Evolutionary conservation across 352 stramenopile genomes (phyloP).

Genomic region (Phytopythium oedochilum): DNA sequence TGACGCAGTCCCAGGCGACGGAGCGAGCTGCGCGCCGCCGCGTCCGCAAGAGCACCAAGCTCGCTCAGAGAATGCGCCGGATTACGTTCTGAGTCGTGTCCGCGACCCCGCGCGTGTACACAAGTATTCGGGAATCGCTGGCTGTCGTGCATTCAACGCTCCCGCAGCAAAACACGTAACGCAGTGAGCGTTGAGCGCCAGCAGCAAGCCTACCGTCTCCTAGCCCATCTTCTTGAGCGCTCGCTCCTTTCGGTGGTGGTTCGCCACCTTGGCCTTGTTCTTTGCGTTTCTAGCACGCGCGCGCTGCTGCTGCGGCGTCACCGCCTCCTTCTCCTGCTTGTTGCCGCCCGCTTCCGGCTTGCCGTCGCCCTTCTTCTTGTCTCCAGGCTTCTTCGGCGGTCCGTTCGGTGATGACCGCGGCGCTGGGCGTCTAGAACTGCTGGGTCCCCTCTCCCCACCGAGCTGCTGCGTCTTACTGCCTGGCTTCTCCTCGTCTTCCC

Average conservation of each 20-base stretch:
- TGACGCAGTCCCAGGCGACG: conserved; percentile 27
- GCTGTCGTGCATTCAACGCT: background rate
- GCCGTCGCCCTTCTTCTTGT: conserved; percentile 22
- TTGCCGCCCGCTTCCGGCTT: conserved; percentile 13
- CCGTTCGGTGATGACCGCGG: background rate
- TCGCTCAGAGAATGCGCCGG: conserved; percentile 33
- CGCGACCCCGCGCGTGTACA: background rate
- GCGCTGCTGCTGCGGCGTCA: conserved; percentile 34
- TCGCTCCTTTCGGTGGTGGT: conserved; percentile 81
- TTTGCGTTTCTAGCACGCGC: conserved; percentile 45
- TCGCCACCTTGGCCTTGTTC: conserved; percentile 80
- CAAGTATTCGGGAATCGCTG: background rate
- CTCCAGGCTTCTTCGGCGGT: background rate
- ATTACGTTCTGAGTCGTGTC: conserved; percentile 32
- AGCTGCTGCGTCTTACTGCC: background rate
- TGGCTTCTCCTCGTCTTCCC: conserved; percentile 22
- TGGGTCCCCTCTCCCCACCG: background rate
- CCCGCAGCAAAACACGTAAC: background rate
- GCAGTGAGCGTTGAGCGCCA: background rate
- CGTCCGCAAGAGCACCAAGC: conserved; percentile 35
- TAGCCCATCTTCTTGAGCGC: conserved; percentile 77
- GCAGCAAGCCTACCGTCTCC: background rate
- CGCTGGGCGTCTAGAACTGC: background rate
- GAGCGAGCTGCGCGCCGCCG: conserved; percentile 32
- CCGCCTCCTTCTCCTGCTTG: conserved; percentile 17